Conservation (phyloP, 139 green algal species). For the Chlorella vulgaris region DNA sequence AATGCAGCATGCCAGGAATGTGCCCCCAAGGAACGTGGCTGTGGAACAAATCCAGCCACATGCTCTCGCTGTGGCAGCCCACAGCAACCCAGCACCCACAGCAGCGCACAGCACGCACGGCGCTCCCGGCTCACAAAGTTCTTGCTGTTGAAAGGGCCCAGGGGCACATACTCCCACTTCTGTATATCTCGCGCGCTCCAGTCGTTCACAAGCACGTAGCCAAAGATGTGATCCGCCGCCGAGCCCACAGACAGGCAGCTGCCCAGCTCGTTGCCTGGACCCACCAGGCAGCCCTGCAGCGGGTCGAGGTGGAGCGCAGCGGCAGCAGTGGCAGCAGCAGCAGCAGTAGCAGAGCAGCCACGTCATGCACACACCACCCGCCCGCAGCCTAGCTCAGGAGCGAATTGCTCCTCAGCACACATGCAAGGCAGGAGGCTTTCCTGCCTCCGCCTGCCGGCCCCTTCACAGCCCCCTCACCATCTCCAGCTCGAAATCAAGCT, state of each 20-base stretch:
- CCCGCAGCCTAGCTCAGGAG: too few relatives aligned
- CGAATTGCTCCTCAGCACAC: too few relatives aligned
- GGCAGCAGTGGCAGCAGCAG: neutral
- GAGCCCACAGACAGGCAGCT: conserved; percentile 55
- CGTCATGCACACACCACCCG: too few relatives aligned
- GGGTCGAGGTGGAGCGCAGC: neutral
- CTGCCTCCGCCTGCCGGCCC: neutral
- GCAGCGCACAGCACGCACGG: neutral
- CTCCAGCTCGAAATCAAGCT: conserved; percentile 94
- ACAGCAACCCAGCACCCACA: too few relatives aligned
- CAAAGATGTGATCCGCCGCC: conserved; percentile 87
- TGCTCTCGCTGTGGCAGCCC: too few relatives aligned
- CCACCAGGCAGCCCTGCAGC: conserved; percentile 72
- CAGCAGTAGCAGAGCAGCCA: too few relatives aligned
- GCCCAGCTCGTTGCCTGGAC: conserved; percentile 81
- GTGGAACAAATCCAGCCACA: too few relatives aligned
- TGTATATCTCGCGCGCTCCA: conserved; percentile 96
- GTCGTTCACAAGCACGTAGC: conserved; percentile 94
- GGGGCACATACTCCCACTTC: conserved; percentile 90
- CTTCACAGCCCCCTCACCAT: conserved; percentile 66
- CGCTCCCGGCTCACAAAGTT: conserved; percentile 73
- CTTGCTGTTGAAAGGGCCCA: conserved; percentile 94
- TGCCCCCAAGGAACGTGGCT: too few relatives aligned
- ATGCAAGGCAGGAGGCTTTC: too few relatives aligned
- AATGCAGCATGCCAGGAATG: too few relatives aligned